Conservation (phyloP, 495 filamentous ascomycete species). For the Entonaema liquescens region DNA sequence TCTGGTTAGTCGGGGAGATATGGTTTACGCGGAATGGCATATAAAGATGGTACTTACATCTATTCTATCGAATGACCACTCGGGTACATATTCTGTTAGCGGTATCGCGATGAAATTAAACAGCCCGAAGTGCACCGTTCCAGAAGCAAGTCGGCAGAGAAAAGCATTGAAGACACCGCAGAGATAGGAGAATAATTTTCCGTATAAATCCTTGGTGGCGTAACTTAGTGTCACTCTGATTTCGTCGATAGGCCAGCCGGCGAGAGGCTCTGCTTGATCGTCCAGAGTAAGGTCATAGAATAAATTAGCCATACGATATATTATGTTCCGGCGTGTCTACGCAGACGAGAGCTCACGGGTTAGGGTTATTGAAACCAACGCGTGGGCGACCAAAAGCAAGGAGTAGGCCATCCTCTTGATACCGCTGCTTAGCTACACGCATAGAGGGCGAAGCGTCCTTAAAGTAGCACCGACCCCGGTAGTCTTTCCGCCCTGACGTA, state of each 20-base stretch:
- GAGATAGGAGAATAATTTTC: slow-evolving; percentile 45
- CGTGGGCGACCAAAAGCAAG: slow-evolving; percentile 49
- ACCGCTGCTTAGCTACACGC: slow-evolving; percentile 42
- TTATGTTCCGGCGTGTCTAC: too few relatives aligned
- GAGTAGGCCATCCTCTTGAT: slow-evolving; percentile 47
- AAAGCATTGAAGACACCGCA: slow-evolving; percentile 12
- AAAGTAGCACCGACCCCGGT: slow-evolving; percentile 30
- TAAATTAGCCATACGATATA: too few relatives aligned
- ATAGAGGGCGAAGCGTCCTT: slow-evolving; percentile 15
- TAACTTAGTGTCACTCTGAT: slow-evolving; percentile 23
- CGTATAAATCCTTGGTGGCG: slow-evolving; percentile 43
- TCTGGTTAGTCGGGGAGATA: not conserved
- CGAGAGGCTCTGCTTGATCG: slow-evolving; percentile 11
- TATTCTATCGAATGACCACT: slow-evolving; percentile 2
- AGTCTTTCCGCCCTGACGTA: slow-evolving; percentile 33
- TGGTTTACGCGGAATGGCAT: not conserved
- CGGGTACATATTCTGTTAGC: not conserved
- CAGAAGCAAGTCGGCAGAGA: not conserved
- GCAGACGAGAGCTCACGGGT: slow-evolving; percentile 39
- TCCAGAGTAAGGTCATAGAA: too few relatives aligned
- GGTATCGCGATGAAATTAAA: not conserved
- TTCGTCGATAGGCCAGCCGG: slow-evolving; percentile 42
- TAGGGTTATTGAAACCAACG: slow-evolving; percentile 38
- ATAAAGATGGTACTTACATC: slow-evolving; percentile 9
- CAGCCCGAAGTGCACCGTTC: slow-evolving; percentile 4